Evolutionary conservation across 805 yeast genomes (phyloP), one percentile per base, ranked within the genome.

Genomic region (Zygoascus bituminiphila): DNA sequence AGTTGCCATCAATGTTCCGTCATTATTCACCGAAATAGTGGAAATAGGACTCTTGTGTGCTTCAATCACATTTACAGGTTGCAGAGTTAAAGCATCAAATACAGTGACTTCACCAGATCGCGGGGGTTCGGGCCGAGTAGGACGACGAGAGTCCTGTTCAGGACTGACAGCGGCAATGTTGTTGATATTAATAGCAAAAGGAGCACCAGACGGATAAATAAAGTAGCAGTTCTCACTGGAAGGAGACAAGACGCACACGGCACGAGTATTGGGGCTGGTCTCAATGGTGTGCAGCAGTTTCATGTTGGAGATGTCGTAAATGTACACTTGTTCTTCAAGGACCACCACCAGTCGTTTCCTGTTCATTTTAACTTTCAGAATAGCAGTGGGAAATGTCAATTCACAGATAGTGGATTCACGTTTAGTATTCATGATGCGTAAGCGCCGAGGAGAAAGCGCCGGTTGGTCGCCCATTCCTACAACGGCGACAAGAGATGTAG

Each of bases 231-330:
- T 71, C 45, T 76, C 81, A 20, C 64, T 62, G 1, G 78, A 58
- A 14, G 59, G 56, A 2, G 68, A 60, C 22, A 67, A 53, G 4
- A 68, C 65, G 22, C 67, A 64, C 2, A 71, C 64, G 20, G 71
- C 73, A 10, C 46, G 47, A 10, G 67, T 67, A 52, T 75, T 81
- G 1, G 78, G 68, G 15, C 69, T 59, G 0, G 80, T 75, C 43
- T 84, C 88, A 31, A 84, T 75, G 1, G 83, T 81, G 58, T 81
- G 84, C 38, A 91, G 63, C 22, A 89, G 75, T 59, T 85, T 81
- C 82, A 91, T 88, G 63, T 94, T 86, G 49, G 93, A 79, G 52
- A 91, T 82, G 64, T 91, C 97, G 68, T 91, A 93, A 42, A 91
- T 78, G 62, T 81, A 85, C 8, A 93, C 78, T 64, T 89, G 95